Conservation (phyloP, 495 filamentous ascomycete genomes). For the Chaetomium tenue region DNA sequence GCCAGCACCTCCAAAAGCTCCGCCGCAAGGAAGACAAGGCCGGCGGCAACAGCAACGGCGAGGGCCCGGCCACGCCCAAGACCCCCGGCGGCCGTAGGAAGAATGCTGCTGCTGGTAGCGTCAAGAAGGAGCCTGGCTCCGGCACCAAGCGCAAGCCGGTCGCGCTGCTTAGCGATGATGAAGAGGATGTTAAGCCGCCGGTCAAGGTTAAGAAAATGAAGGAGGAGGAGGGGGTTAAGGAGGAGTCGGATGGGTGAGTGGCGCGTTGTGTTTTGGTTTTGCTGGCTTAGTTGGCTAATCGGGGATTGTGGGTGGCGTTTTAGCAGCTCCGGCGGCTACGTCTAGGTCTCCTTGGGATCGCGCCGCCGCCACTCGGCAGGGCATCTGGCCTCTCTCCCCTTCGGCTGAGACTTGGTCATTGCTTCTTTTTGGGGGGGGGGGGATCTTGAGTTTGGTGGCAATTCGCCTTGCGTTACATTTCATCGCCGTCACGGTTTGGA, state of each 20-base stretch:
- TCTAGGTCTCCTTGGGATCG: not conserved
- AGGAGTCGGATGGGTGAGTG: slow-evolving; percentile 19
- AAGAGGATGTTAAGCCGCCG: slow-evolving; percentile 7
- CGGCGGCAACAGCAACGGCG: not conserved
- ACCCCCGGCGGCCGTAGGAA: slow-evolving; percentile 22
- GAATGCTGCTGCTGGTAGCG: not conserved
- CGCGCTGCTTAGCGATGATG: slow-evolving; percentile 12
- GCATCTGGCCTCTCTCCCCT: not conserved
- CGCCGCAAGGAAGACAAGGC: slow-evolving; percentile 35
- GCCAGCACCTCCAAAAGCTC: slow-evolving; percentile 45
- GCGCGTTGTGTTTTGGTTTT: not conserved
- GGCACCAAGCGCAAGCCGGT: slow-evolving; percentile 23
- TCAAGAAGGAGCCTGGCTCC: slow-evolving; percentile 21
- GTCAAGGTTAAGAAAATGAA: slow-evolving; percentile 20
- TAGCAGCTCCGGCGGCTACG: not conserved
- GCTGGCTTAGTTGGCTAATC: not conserved
- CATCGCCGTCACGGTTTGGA: not conserved
- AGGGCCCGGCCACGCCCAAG: slow-evolving; percentile 21
- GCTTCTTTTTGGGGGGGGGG: not conserved
- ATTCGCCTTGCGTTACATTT: not conserved
- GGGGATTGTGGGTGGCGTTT: not conserved
- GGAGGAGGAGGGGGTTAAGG: slow-evolving; percentile 27
- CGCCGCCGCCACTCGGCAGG: too few species aligned
- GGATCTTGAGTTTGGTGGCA: not conserved
- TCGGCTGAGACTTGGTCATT: too few species aligned